Evolutionary conservation across 2,329 filamentous ascomycete species (phyloP).

Genomic region (Rutstroemia sp.): DNA sequence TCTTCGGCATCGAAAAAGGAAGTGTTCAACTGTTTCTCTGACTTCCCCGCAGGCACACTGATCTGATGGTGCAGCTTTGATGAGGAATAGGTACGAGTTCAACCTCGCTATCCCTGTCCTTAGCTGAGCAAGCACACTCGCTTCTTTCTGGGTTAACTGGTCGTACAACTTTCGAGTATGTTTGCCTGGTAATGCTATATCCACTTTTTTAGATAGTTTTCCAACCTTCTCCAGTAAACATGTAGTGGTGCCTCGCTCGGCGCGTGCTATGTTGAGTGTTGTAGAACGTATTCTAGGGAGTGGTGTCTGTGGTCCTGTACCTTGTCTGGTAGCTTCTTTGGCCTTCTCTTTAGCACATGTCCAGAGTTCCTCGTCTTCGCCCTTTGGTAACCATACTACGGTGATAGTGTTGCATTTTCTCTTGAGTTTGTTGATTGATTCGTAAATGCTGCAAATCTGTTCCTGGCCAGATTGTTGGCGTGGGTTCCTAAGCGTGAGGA

Average conservation of each 20-base stretch:
- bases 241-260: neutral
- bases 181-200: neutral
- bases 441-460: constrained; percentile 12
- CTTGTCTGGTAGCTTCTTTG: neutral
- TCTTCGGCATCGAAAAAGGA: no score
- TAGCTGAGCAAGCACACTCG: no score
- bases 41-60: no score
- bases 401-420: constrained; percentile 12
- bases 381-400: constrained; percentile 7
- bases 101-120: no score
- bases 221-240: neutral
- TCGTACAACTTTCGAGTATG: neutral
- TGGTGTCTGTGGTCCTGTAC: neutral
- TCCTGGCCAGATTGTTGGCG: neutral
- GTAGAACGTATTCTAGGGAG: neutral
- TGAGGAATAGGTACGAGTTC: no score
- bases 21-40: no score
- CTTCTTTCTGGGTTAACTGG: neutral
- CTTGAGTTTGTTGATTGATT: constrained; percentile 8
- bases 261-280: neutral
- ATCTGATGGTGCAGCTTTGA: no score
- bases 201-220: constrained; percentile 1
- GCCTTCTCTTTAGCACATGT: constrained; percentile 1
- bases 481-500: constrained; percentile 35
- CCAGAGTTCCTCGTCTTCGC: constrained; percentile 8